Percentiles rank a stretch among this genome's conserved stretches.
These are phyloP conservation scores for Strigomonas culicis DNA, from an alignment of 208 protist species.

Conservation along the genomic window DNA sequence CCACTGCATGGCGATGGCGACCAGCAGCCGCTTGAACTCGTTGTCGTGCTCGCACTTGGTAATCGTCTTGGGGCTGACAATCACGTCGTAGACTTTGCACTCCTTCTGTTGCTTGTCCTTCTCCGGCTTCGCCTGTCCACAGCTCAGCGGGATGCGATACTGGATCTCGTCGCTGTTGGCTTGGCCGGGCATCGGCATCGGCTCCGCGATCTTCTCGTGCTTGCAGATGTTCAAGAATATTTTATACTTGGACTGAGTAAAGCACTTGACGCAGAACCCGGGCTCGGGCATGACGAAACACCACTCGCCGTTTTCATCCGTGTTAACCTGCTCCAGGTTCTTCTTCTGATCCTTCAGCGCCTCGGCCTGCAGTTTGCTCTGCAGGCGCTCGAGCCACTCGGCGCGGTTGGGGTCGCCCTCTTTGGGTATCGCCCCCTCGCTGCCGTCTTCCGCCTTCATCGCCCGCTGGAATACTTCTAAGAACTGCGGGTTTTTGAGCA, in stretches of 20 bases:
- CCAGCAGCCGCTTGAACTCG: conserved; percentile 85
- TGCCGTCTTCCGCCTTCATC: conserved; percentile 25
- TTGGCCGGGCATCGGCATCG: conserved; percentile 62
- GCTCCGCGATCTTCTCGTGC: conserved; percentile 81
- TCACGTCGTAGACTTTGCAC: conserved; percentile 91
- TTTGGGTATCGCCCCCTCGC: conserved; percentile 47
- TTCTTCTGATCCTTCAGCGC: conserved; percentile 46
- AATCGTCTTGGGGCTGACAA: conserved; percentile 82
- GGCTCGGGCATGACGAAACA: conserved; percentile 80
- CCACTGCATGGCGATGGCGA: conserved; percentile 86
- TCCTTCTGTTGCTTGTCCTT: conserved; percentile 80
- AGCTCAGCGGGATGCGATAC: conserved; percentile 87
- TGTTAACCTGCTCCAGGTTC: conserved; percentile 80
- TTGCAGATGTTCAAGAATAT: conserved; percentile 91
- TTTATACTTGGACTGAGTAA: conserved; percentile 52
- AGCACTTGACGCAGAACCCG: conserved; percentile 87
- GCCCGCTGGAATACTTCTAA: conserved; percentile 76
- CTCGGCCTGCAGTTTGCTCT: conserved; percentile 63
- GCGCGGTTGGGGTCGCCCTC: conserved; percentile 69
- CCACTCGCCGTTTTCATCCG: conserved; percentile 87
- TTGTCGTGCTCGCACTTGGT: conserved; percentile 59
- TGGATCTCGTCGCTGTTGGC: conserved; percentile 48
- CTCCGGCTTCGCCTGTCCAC: conserved; percentile 71
- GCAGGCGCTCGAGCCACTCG: conserved; percentile 67
- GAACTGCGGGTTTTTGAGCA: conserved; percentile 79